These are phyloP conservation scores for Apiotrichum domesticum DNA, from an alignment of 1,284 basidiomycete genomes.

Conservation along the genomic window DNA sequence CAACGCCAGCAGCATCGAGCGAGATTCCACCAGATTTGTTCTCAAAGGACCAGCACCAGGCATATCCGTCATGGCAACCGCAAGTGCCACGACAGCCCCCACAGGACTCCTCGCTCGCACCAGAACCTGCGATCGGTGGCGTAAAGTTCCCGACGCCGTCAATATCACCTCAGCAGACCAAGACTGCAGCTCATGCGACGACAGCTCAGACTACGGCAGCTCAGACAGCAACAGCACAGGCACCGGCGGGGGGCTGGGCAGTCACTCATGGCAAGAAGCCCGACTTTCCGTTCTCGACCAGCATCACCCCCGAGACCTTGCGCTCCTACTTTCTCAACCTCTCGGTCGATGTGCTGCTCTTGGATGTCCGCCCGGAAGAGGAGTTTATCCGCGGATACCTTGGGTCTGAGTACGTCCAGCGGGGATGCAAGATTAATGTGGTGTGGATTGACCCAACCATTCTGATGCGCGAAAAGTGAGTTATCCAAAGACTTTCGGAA, in stretches of 20 bases:
- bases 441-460: conserved; percentile 83
- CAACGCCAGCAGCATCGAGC: no score
- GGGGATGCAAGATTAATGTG: conserved; percentile 49
- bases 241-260: neutral
- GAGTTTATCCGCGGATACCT: conserved; percentile 73
- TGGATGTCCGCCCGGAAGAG: conserved; percentile 73
- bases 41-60: no score
- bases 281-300: conserved; percentile 55
- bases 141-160: no score
- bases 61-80: no score
- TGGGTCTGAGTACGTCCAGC: conserved; percentile 49
- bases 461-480: conserved; percentile 62
- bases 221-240: neutral
- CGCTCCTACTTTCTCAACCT: conserved; percentile 55
- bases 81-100: no score
- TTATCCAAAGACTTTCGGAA: conserved; percentile 10
- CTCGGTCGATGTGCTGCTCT: conserved; percentile 63
- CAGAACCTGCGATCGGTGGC: no score
- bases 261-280: conserved; percentile 25
- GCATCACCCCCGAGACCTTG: conserved; percentile 59
- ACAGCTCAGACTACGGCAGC: no score
- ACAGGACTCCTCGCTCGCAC: no score
- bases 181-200: no score
- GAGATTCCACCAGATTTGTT: no score
- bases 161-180: no score